phyloP scores from a whole-genome alignment of 768 basidiomycete species.

The Mycena vulgaris region DNA sequence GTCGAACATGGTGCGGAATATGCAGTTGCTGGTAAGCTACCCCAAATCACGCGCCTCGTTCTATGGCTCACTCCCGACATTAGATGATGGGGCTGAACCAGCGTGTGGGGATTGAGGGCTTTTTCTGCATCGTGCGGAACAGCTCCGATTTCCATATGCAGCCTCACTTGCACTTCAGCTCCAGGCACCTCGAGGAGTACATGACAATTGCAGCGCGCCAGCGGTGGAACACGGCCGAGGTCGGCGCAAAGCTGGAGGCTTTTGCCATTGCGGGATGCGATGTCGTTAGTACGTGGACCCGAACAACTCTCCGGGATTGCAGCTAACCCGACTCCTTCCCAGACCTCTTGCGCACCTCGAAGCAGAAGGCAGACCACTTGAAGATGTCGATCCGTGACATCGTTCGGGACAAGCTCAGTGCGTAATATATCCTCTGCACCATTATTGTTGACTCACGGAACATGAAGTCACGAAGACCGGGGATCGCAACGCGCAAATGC shows the following conservation, averaged over 20 bases:
- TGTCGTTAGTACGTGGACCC: slow-evolving; percentile 21
- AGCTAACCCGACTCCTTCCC: neutral
- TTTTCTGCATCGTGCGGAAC: slow-evolving; percentile 10
- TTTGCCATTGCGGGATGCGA: slow-evolving; percentile 37
- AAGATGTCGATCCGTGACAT: neutral
- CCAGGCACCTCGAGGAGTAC: slow-evolving; percentile 31
- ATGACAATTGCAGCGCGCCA: slow-evolving; percentile 31
- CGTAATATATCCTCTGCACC: neutral
- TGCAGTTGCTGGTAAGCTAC: neutral
- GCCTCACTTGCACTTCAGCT: slow-evolving; percentile 41
- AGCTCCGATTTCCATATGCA: slow-evolving; percentile 15
- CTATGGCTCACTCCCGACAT: too few species aligned
- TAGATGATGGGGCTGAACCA: slow-evolving; percentile 12
- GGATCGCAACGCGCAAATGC: neutral
- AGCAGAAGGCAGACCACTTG: neutral
- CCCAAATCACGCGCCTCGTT: too few species aligned
- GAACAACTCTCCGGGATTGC: neutral
- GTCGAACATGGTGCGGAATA: neutral
- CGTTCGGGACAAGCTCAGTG: neutral
- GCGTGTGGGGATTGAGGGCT: slow-evolving; percentile 41
- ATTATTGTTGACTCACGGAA: neutral
- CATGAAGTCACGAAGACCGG: neutral
- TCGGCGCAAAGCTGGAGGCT: slow-evolving; percentile 31
- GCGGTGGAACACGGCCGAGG: slow-evolving; percentile 6
- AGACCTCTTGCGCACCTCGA: neutral